Base-by-base conservation (phyloP, 805 yeast species). In the Cyberlindnera bimundalis region DNA sequence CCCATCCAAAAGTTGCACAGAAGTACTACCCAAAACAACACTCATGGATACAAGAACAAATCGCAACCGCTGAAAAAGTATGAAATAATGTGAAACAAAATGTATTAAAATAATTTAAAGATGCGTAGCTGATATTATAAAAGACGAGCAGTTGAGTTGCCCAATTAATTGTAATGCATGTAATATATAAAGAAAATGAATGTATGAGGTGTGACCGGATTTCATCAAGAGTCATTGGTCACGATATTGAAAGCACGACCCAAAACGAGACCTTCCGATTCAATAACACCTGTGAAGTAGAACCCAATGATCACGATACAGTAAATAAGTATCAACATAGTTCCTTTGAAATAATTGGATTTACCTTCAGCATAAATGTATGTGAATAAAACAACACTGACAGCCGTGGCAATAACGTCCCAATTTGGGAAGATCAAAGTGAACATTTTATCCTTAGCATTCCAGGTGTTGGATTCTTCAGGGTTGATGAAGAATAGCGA, bases 331-430 rank as follows among this genome's bases (percentile, higher is more conserved):
- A 91, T 78, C 58, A 91, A 67, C 50, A 93, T 87, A 13, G 90
- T 81, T 2, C 99, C 98, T 62, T 93, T 93, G 73, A 93, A 91
- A 61, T 93, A 93, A 60, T 93, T 93, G 23, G 95, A 84, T 58
- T 90, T 89, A 2, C 99, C 99, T 59, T 93, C 99, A 0, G 96
- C 96, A 61, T 93, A 93, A 42, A 93, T 78, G 62, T 93, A 91
- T 1, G 96, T 85, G 69, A 88, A 91, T 62, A 93, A 67, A 46
- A 88, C 87, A 42, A 91, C 93, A 42, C 96, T 83, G 25, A 86
- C 77, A 44, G 89, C 72, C 10, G 87, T 78, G 2, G 95, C 95
- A 51, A 89, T 75, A 37, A 91, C 73, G 61, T 93, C 99, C 98
- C 98, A 93, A 45, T 87, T 76, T 6, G 99, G 97, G 69, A 93